Base-by-base conservation (phyloP, 2,329 filamentous ascomycete genomes). In the Colletotrichum sp. region DNA sequence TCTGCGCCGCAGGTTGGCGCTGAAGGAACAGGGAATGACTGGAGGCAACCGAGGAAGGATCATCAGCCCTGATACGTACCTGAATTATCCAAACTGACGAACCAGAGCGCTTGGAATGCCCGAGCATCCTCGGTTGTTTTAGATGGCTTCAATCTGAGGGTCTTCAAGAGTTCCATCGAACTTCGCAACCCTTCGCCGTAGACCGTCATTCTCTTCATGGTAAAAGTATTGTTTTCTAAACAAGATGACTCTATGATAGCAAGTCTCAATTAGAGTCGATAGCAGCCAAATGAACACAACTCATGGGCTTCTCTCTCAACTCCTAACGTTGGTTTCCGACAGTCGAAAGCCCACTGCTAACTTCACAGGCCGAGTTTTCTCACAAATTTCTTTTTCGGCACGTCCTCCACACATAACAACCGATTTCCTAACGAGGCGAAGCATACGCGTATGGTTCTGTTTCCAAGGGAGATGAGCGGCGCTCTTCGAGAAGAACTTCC, bases 81-180 rank as follows among this genome's bases (percentile, higher is more conserved):
- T 21, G 10, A 8, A 16, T 1, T 21, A 4, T 60, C 5, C 21
- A 26, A 60, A 61, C 32, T 10, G 61, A 61, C 71, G 71, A 74
- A 74, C 67, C 61, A 66, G 28, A 74, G 36, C n/a, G 21, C 52
- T 26, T 15, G 13, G 36, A 71, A 26, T 36, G 18, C 5, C 28
- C 24, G 26, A 75, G 21, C 70, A 73, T 73, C 73, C 70, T 68
- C 70, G 70, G 70, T 21, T 65, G 28, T 58, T 16, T 48, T 26
- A 4, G 34, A 21, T 24, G 18, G n/a, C 48, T 36, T 52, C 56
- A 5, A 13, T 70, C 26, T 32, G 32, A 65, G 64, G 70, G 18
- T 26, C n/a, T 21, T 6, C 12, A 32, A 21, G 18, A 34, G 8
- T 18, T 21, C 67, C 71, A 13, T 26, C 24, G 5, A 26, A 30